Evolutionary conservation across 1,284 basidiomycete genomes (phyloP).

Genomic region (Tremellales sp.): DNA sequence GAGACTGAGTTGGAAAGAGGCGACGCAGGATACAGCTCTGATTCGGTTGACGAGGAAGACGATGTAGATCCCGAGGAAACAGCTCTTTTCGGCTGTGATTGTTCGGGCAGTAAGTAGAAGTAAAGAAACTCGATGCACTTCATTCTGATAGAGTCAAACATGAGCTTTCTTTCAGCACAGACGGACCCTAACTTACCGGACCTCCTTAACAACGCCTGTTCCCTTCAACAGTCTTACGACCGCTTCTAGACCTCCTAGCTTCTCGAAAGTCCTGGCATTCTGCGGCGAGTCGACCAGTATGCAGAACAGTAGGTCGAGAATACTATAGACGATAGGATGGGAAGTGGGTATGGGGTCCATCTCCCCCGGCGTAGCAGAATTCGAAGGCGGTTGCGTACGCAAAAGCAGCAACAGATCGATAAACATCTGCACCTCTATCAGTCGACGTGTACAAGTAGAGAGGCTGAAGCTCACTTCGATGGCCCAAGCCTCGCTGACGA

Average conservation of each 20-base stretch:
- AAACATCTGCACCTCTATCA: slow-evolving; percentile 25
- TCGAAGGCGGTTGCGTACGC: slow-evolving; percentile 26
- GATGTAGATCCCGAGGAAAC: slow-evolving; percentile 22
- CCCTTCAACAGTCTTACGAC: slow-evolving; percentile 79
- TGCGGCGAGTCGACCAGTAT: slow-evolving; percentile 73
- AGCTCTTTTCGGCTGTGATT: slow-evolving; percentile 35
- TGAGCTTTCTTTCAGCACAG: background rate
- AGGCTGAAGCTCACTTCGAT: slow-evolving; percentile 59
- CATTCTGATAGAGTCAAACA: slow-evolving; percentile 59
- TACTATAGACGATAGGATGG: slow-evolving; percentile 55
- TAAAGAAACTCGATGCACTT: slow-evolving; percentile 89
- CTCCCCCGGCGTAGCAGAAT: slow-evolving; percentile 16
- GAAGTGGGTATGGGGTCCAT: slow-evolving; percentile 9
- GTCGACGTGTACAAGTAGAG: slow-evolving; percentile 4
- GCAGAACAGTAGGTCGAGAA: slow-evolving; percentile 77
- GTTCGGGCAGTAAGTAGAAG: slow-evolving; percentile 82
- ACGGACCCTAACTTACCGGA: slow-evolving; percentile 58
- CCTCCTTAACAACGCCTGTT: slow-evolving; percentile 71
- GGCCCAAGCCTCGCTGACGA: slow-evolving; percentile 63
- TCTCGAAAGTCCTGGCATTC: slow-evolving; percentile 72
- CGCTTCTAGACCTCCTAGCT: slow-evolving; percentile 66
- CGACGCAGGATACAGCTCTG: slow-evolving; percentile 18
- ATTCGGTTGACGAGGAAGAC: slow-evolving; percentile 20
- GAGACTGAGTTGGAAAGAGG: slow-evolving; percentile 11
- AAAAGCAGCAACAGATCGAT: slow-evolving; percentile 40